These are phyloP conservation scores for Fusarium decemcellulare DNA, from an alignment of 2,329 filamentous ascomycete genomes.

Conservation along the genomic window DNA sequence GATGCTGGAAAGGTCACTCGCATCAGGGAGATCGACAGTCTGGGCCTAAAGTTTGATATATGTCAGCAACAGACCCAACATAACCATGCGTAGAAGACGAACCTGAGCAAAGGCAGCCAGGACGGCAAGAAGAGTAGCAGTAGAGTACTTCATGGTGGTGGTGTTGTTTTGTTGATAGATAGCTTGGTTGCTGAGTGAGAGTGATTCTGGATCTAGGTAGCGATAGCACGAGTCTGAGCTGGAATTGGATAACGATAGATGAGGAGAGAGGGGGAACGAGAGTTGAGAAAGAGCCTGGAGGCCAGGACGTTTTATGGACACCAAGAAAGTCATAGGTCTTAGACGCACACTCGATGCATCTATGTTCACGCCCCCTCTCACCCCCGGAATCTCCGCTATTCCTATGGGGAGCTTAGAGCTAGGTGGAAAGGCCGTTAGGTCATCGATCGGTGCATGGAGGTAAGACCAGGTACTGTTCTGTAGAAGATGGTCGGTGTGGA, in stretches of 20 bases:
- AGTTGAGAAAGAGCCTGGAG: conserved; percentile 13
- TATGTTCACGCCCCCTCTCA: conserved; percentile 33
- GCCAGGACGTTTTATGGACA: conserved; percentile 40
- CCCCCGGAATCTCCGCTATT: conserved; percentile 34
- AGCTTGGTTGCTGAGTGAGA: conserved; percentile 18
- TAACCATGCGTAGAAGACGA: neutral
- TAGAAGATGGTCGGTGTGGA: neutral
- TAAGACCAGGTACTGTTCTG: neutral
- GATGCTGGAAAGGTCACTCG: conserved; percentile 27
- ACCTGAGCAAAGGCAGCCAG: conserved; percentile 47
- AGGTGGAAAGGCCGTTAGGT: conserved; percentile 24
- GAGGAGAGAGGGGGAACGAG: neutral
- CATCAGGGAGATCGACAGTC: conserved; percentile 20
- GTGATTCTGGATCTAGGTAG: conserved; percentile 5
- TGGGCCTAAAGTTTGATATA: conserved; percentile 25
- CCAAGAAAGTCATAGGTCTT: conserved; percentile 25
- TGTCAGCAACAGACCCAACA: conserved; percentile 9
- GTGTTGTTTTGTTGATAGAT: conserved; percentile 22
- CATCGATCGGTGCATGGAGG: conserved; percentile 33
- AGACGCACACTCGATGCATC: conserved; percentile 21
- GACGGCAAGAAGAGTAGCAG: conserved; percentile 48
- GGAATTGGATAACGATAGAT: conserved; percentile 26
- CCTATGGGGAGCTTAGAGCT: conserved; percentile 23
- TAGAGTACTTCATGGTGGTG: conserved; percentile 56
- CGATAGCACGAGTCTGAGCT: conserved; percentile 12